These are phyloP conservation scores for Saturnispora halmiae DNA, from an alignment of 805 yeast genomes.

Conservation along the genomic window DNA sequence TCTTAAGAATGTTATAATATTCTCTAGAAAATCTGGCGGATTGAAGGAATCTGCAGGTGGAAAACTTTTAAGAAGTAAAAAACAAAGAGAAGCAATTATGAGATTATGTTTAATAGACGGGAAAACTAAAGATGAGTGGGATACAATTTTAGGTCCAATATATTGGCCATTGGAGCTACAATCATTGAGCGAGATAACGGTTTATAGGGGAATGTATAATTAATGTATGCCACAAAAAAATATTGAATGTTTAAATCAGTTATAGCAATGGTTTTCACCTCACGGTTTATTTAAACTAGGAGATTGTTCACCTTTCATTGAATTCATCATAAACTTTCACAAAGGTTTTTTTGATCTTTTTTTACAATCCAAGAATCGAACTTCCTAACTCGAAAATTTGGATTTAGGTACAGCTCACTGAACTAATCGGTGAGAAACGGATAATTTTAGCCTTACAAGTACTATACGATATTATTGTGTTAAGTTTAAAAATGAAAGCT, in stretches of 20 bases:
- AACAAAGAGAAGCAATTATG: slow-evolving; percentile 36
- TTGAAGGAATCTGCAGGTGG: slow-evolving; percentile 39
- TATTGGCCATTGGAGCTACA: slow-evolving; percentile 25
- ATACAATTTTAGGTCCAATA: slow-evolving; percentile 20
- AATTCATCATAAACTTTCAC: slow-evolving; percentile 17
- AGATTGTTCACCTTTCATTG: slow-evolving; percentile 24
- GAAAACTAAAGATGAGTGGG: slow-evolving; percentile 24
- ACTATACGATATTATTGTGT: background rate
- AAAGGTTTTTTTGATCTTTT: background rate
- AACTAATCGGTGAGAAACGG: slow-evolving; percentile 8
- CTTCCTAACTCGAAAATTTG: slow-evolving; percentile 5
- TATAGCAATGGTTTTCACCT: slow-evolving; percentile 20
- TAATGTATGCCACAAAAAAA: slow-evolving; percentile 6
- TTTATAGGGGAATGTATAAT: slow-evolving; percentile 13
- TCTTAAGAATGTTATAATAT: slow-evolving; percentile 37
- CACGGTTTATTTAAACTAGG: slow-evolving; percentile 19
- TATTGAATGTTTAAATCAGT: slow-evolving; percentile 2
- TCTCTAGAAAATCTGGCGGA: slow-evolving; percentile 42
- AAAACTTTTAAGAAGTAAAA: slow-evolving; percentile 33
- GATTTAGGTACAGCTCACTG: background rate
- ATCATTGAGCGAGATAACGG: slow-evolving; percentile 20
- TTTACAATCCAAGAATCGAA: slow-evolving; percentile 7
- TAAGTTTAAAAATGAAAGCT: too few species aligned
- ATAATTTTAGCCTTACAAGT: background rate
- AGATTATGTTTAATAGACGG: slow-evolving; percentile 39